Evolutionary conservation across 2,329 filamentous ascomycete species (phyloP), one percentile per base, ranked within the genome.

Genomic region (Monosporascus sp.): DNA sequence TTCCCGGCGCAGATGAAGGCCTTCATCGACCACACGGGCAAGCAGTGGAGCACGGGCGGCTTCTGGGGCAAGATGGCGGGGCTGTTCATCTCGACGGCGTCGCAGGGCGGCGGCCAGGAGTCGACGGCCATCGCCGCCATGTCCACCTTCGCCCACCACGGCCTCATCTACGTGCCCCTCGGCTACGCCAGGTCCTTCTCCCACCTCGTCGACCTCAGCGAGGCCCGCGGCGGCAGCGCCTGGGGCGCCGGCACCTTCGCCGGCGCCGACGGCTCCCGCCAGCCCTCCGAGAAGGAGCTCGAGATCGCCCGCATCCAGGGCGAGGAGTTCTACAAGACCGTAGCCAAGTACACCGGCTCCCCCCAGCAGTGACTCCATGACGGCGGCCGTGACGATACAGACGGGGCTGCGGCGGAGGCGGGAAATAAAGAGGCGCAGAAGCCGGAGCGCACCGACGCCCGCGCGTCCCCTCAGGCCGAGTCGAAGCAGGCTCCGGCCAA

Each of bases 171-270:
- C 72, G 91, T 97, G n/a, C 94, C 94, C 48, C 80, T 97, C 51
- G 94, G 94, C 52, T 97, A 96, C 80, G 87, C 89, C 75, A 89
- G 86, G 65, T 75, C 84, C 48, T 97, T 96, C 68, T 69, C 68
- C 55, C 74, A 84, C 58, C 74, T 96, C 60, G 69, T 85, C 60
- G 86, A 92, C 74, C 71, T 96, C 37, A 68, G 68, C 31, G 91
- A 97, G 78, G 80, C 94, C 58, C 89, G 89, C 70, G 94, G 94
- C 66, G 94, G 94, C 57, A 84, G 81, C 56, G 80, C 94, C 39
- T 99, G 94, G 94, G 94, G 93, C 65, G 92, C 93, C 37, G 94
- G 94, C 68, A 96, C 93, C 60, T 95, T 96, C 64, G 79, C 92
- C 58, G 84, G 69, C 56, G 78, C 68, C 55, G 90, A 97, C 64